phyloP scores from a whole-genome alignment of 1,139 yeast genomes.

The Candida smagusa region DNA sequence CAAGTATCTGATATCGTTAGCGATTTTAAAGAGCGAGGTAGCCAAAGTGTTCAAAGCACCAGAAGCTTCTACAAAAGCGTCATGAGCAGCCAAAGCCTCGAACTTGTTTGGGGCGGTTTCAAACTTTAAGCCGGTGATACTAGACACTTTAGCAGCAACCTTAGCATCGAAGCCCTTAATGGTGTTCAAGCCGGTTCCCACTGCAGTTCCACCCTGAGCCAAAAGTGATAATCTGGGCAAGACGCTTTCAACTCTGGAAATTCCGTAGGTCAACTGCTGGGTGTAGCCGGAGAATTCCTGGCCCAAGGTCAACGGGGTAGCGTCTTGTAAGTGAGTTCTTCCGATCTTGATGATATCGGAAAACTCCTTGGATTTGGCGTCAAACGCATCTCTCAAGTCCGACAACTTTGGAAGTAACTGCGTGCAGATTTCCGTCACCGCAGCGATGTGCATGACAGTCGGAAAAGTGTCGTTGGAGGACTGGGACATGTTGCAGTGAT shows the following conservation, averaged over 20 bases:
- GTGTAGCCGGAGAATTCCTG: constrained; percentile 21
- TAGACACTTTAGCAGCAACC: constrained; percentile 16
- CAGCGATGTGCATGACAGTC: constrained; percentile 22
- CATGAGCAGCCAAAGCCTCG: constrained; percentile 22
- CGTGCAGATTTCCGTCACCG: constrained; percentile 16
- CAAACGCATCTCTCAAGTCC: constrained; percentile 16
- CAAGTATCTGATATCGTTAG: constrained; percentile 21
- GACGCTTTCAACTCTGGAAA: constrained; percentile 15
- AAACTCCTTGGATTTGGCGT: constrained; percentile 16
- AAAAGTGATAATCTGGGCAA: constrained; percentile 18
- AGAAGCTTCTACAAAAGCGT: constrained; percentile 20
- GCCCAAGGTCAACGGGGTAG: constrained; percentile 20
- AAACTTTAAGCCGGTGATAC: constrained; percentile 16
- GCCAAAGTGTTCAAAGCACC: constrained; percentile 21
- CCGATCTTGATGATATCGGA: constrained; percentile 19
- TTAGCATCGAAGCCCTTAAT: constrained; percentile 16
- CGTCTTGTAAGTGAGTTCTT: constrained; percentile 21
- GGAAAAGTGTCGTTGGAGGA: constrained; percentile 22
- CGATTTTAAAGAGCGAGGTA: constrained; percentile 18
- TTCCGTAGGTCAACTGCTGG: constrained; percentile 19
- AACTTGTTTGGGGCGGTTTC: constrained; percentile 22
- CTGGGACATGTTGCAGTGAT: constrained; percentile 21
- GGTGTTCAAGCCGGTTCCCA: constrained; percentile 21
- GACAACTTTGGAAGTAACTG: constrained; percentile 17
- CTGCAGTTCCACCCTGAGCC: constrained; percentile 23